phyloP scores from a whole-genome alignment of 129 eudicot species.

The Glebionis coronaria region DNA sequence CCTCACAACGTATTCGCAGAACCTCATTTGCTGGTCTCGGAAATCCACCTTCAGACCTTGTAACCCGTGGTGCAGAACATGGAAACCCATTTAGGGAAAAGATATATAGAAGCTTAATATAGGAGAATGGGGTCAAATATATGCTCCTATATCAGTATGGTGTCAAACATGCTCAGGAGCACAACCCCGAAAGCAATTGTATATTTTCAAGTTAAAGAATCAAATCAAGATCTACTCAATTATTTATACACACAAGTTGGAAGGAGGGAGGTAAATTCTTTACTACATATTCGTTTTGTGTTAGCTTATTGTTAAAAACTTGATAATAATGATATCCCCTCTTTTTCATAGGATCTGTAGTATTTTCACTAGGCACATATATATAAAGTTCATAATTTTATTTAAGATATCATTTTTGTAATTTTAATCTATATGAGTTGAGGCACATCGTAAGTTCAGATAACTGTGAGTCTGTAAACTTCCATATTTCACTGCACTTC shows the following conservation, averaged over 20 bases:
- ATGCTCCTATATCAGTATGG: conserved; percentile 55
- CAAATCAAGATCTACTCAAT: conserved; percentile 50
- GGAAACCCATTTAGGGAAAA: conserved; percentile 36
- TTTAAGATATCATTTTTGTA: no score
- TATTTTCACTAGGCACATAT: not conserved
- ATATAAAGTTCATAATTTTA: no score
- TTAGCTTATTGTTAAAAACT: not conserved
- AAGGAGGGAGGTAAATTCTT: conserved; percentile 43
- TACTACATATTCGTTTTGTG: not conserved
- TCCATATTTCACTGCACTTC: no score
- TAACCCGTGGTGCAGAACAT: conserved; percentile 18
- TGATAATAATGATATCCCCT: not conserved
- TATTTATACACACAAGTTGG: conserved; percentile 54
- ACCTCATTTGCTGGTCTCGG: conserved; percentile 25
- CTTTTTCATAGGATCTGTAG: not conserved
- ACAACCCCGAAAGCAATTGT: conserved; percentile 60
- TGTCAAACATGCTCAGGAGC: conserved; percentile 41
- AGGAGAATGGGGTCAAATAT: conserved; percentile 58
- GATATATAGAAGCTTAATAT: conserved; percentile 48
- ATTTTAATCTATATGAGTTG: no score
- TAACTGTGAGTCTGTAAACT: no score
- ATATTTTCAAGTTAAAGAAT: conserved; percentile 61
- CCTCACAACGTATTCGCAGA: conserved; percentile 22
- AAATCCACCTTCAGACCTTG: conserved; percentile 25
- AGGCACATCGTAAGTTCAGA: no score